Evolutionary conservation across 768 basidiomycete genomes (phyloP).

Genomic region (Russula ochroleuca): DNA sequence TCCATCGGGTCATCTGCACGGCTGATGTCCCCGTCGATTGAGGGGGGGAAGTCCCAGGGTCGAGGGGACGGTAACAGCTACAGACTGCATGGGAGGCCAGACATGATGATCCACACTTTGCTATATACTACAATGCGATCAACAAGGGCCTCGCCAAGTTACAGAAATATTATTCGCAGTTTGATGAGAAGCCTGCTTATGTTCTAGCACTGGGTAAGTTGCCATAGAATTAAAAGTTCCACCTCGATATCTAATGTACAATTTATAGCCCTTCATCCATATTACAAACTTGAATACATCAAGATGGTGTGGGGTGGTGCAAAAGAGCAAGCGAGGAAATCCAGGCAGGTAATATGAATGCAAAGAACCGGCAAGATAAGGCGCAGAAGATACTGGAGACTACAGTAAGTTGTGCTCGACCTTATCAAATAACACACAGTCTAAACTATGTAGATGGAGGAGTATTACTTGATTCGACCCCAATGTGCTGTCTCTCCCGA

Average conservation of each 20-base stretch:
- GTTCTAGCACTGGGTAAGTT: not conserved
- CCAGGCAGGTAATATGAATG: constrained; percentile 11
- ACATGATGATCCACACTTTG: not conserved
- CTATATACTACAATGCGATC: not conserved
- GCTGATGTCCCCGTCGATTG: too few species aligned
- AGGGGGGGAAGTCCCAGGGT: too few species aligned
- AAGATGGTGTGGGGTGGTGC: not conserved
- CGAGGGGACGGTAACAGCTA: too few species aligned
- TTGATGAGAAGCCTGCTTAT: not conserved
- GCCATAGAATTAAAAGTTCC: too few species aligned
- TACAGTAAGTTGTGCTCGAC: not conserved
- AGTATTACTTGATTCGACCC: not conserved
- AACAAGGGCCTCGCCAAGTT: not conserved
- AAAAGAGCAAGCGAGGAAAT: constrained; percentile 22
- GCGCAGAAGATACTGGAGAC: constrained; percentile 15
- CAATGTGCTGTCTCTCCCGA: too few species aligned
- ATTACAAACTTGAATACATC: constrained; percentile 6
- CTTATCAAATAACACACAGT: not conserved
- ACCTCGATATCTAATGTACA: too few species aligned
- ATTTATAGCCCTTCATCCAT: not conserved
- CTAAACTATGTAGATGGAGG: not conserved
- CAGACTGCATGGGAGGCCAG: constrained; percentile 5
- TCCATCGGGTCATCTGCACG: too few species aligned
- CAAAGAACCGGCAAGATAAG: constrained; percentile 24
- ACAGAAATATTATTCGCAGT: not conserved